Percentiles rank a stretch among this genome's conserved stretches.
These are phyloP conservation scores for Quillaja saponaria DNA, from an alignment of 306 rosid species.

Conservation along the genomic window DNA sequence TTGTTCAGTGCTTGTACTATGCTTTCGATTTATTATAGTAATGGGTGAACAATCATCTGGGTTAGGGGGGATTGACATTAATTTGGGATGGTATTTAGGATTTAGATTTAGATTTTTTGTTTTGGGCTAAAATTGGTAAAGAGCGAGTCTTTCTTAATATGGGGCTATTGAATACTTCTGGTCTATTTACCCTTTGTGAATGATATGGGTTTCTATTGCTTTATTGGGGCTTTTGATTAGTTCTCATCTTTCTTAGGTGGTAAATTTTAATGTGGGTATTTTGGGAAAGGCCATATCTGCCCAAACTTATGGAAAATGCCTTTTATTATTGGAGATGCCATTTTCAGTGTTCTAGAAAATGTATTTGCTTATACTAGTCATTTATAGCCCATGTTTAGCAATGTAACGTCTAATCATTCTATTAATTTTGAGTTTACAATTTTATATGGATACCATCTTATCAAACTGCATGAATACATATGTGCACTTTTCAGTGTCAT, in stretches of 20 bases:
- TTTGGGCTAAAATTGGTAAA: not conserved
- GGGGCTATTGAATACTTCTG: not conserved
- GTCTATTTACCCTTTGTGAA: constrained; percentile 2
- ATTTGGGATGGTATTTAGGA: too few relatives aligned
- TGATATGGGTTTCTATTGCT: constrained; percentile 5
- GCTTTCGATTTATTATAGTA: not conserved
- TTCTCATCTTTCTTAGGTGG: not conserved
- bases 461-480: not conserved
- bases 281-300: not conserved
- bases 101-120: not conserved
- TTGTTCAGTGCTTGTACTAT: not conserved
- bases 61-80: not conserved
- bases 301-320: not conserved
- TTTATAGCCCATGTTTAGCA: not conserved
- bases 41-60: not conserved
- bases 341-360: not conserved
- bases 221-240: not conserved
- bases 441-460: not conserved
- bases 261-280: not conserved
- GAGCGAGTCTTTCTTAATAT: not conserved
- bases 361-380: not conserved
- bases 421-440: not conserved
- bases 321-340: not conserved
- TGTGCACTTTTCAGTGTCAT: not conserved
- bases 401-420: not conserved